Evolutionary conservation across 1,284 basidiomycete species (phyloP).

Genomic region (Takashimella tepidaria): DNA sequence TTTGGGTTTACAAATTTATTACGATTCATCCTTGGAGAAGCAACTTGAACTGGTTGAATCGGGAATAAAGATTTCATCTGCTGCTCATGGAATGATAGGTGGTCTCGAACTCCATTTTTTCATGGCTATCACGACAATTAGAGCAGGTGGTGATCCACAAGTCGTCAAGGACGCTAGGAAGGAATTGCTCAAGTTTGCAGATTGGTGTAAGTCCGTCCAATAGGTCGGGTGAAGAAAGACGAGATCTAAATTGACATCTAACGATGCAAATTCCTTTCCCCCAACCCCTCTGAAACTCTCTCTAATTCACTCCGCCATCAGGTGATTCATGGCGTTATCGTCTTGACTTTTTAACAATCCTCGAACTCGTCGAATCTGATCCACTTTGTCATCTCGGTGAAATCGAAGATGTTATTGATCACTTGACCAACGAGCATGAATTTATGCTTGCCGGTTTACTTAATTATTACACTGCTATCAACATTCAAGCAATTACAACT

Average conservation of each 20-base stretch:
- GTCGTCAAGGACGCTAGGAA: neutral
- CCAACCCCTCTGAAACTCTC: too few species aligned
- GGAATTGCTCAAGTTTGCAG: neutral
- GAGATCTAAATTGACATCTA: neutral
- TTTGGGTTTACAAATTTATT: conserved; percentile 26
- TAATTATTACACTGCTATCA: conserved; percentile 15
- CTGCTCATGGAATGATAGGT: neutral
- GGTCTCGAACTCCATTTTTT: neutral
- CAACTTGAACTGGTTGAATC: neutral
- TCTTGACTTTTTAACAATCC: conserved; percentile 5
- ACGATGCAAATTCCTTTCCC: too few species aligned
- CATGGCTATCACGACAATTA: neutral
- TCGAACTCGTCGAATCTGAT: conserved; percentile 1
- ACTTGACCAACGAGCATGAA: conserved; percentile 10
- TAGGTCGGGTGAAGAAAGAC: conserved; percentile 1
- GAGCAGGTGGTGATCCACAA: neutral
- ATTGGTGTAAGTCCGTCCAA: neutral
- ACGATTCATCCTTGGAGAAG: conserved; percentile 17
- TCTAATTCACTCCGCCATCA: too few species aligned
- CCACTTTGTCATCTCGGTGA: conserved; percentile 5
- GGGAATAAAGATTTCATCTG: neutral
- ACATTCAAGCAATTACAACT: conserved; percentile 10
- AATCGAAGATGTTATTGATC: conserved; percentile 17
- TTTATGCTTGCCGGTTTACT: conserved; percentile 19
- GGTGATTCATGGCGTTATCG: neutral